These are phyloP conservation scores for Peronospora tabacina DNA, from an alignment of 352 stramenopile genomes.

Conservation along the genomic window DNA sequence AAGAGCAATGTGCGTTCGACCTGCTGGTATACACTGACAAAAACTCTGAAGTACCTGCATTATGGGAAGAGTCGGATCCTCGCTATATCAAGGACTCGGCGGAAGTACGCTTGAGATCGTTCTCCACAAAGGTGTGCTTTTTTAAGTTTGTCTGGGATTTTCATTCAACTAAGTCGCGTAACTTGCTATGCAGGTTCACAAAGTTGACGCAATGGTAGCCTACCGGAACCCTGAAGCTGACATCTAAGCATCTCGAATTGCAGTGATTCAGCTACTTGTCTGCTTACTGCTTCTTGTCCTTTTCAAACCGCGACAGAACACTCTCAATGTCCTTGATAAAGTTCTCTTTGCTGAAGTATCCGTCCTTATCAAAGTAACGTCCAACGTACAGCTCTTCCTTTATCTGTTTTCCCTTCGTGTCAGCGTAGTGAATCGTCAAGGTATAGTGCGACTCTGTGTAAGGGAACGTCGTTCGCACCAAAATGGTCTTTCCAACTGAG, in stretches of 20 bases:
- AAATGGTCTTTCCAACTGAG: constrained; percentile 28
- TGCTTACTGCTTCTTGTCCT: constrained; percentile 64
- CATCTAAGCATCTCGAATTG: constrained; percentile 36
- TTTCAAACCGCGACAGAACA: constrained; percentile 58
- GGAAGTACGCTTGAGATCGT: constrained; percentile 96
- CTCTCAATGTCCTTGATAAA: constrained; percentile 65
- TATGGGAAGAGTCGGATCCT: constrained; percentile 98
- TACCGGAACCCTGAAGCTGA: constrained; percentile 91
- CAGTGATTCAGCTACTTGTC: constrained; percentile 14
- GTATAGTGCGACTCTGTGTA: constrained; percentile 70
- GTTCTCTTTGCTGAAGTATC: constrained; percentile 72
- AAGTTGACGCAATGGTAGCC: constrained; percentile 96
- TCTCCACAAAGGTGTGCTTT: constrained; percentile 91
- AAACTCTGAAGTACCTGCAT: constrained; percentile 89
- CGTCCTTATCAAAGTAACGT: constrained; percentile 81
- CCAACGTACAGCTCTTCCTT: constrained; percentile 75
- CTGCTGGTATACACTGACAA: constrained; percentile 98
- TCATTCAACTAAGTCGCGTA: constrained; percentile 12
- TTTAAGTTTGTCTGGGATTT: constrained; percentile 12
- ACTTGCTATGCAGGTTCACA: constrained; percentile 86
- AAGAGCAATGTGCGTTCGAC: constrained; percentile 98
- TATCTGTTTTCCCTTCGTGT: constrained; percentile 30
- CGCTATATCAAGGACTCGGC: constrained; percentile 96
- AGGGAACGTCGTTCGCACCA: constrained; percentile 65
- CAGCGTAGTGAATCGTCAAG: constrained; percentile 44